phyloP scores from a whole-genome alignment of 2,329 filamentous ascomycete species.

The Colletotrichum coccodes region DNA sequence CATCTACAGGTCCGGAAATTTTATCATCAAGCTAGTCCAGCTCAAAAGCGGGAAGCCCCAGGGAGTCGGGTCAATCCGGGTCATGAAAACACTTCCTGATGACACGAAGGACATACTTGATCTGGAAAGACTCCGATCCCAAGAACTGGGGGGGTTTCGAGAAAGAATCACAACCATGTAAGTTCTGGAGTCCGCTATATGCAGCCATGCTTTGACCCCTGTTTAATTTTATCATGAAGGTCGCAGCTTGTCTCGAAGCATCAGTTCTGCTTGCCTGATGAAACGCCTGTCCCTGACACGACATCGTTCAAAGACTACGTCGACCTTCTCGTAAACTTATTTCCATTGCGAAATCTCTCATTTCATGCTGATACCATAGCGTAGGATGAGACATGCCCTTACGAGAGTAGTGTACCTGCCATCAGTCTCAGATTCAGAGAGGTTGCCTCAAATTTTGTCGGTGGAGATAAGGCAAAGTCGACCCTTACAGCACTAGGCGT shows the following conservation, averaged over 20 bases:
- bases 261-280: conserved; percentile 3
- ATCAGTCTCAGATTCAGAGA: conserved; percentile 2
- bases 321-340: not conserved
- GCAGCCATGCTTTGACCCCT: not conserved
- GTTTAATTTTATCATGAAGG: not conserved
- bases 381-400: conserved; percentile 8
- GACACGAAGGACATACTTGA: not conserved
- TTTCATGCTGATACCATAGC: not conserved
- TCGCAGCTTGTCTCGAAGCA: not conserved
- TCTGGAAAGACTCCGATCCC: not conserved
- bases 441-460: not conserved
- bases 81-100: not conserved
- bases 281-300: not conserved
- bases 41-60: not conserved
- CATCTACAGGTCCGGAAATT: not conserved
- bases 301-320: not conserved
- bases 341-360: not conserved
- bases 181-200: not conserved
- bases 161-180: not conserved
- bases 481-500: not conserved
- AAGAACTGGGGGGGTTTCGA: not conserved
- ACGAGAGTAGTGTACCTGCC: not conserved
- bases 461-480: not conserved
- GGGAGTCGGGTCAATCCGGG: not conserved
- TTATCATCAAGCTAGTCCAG: conserved; percentile 2